phyloP scores from a whole-genome alignment of 208 protist species.

The Trypanosoma vivax region DNA sequence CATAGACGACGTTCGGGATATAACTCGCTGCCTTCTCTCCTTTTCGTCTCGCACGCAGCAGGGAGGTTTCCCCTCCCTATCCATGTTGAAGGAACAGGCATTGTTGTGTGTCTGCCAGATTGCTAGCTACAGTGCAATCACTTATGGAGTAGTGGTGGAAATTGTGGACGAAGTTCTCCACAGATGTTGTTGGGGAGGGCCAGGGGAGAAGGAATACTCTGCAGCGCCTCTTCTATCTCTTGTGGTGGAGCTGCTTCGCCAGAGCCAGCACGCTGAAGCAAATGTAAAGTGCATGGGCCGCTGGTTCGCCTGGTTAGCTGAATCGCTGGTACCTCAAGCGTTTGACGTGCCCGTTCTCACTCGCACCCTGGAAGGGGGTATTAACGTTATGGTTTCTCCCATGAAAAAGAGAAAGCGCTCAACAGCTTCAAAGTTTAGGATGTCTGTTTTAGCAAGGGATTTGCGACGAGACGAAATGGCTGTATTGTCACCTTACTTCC shows the following conservation, averaged over 20 bases:
- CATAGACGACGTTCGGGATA: slow-evolving; percentile 32
- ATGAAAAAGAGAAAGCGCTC: too few relatives aligned
- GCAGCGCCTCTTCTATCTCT: slow-evolving; percentile 44
- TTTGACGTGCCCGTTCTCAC: slow-evolving; percentile 67
- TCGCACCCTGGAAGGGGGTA: slow-evolving; percentile 21
- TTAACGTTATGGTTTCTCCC: slow-evolving; percentile 1
- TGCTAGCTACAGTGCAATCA: slow-evolving; percentile 44
- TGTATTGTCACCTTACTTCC: slow-evolving; percentile 65
- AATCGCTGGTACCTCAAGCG: slow-evolving; percentile 47
- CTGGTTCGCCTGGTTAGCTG: slow-evolving; percentile 63
- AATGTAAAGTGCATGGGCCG: slow-evolving; percentile 36
- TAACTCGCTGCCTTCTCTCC: slow-evolving; percentile 46
- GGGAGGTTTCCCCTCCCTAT: slow-evolving; percentile 12
- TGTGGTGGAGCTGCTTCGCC: slow-evolving; percentile 41
- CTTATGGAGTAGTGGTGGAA: slow-evolving; percentile 65
- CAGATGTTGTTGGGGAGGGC: not conserved
- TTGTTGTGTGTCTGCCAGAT: slow-evolving; percentile 67
- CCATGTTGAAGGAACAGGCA: slow-evolving; percentile 46
- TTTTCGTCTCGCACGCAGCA: slow-evolving; percentile 1
- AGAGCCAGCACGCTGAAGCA: slow-evolving; percentile 49
- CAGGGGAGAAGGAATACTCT: slow-evolving; percentile 10
- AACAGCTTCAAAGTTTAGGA: too few relatives aligned
- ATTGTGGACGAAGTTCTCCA: slow-evolving; percentile 18
- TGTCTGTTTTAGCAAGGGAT: slow-evolving; percentile 50
- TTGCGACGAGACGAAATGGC: slow-evolving; percentile 55